Conservation (phyloP, 2,329 filamentous ascomycete genomes). For the Trichoderma sp. region DNA sequence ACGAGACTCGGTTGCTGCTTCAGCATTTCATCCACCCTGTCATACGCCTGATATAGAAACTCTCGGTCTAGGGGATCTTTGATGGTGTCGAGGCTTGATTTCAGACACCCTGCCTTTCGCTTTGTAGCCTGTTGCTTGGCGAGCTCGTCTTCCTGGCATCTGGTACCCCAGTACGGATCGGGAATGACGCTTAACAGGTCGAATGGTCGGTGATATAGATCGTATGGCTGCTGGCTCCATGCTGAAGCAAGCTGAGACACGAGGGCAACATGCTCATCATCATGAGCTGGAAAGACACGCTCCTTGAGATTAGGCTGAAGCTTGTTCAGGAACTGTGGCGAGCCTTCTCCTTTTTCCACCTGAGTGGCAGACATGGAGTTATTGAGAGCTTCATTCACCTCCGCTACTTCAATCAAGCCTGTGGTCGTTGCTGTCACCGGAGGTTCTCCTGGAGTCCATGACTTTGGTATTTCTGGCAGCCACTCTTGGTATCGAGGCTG, state of each 20-base stretch:
- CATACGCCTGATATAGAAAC: neutral
- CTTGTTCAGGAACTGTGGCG: neutral
- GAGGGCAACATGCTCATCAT: neutral
- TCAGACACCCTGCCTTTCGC: neutral
- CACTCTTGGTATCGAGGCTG: neutral
- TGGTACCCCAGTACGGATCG: slow-evolving; percentile 12
- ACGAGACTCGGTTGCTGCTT: neutral
- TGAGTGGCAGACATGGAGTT: neutral
- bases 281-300: neutral
- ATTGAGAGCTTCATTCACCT: neutral
- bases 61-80: neutral
- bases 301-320: neutral
- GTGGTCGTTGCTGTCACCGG: neutral
- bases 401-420: neutral
- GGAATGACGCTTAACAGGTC: neutral
- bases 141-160: neutral
- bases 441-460: slow-evolving; percentile 1
- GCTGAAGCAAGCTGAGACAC: neutral
- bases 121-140: neutral
- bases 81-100: neutral
- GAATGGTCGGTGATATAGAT: slow-evolving; percentile 6
- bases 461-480: slow-evolving; percentile 10
- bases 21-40: neutral
- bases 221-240: slow-evolving; percentile 6
- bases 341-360: neutral